Conservation (phyloP, 768 basidiomycete genomes). For the Lactarius evosmus region DNA sequence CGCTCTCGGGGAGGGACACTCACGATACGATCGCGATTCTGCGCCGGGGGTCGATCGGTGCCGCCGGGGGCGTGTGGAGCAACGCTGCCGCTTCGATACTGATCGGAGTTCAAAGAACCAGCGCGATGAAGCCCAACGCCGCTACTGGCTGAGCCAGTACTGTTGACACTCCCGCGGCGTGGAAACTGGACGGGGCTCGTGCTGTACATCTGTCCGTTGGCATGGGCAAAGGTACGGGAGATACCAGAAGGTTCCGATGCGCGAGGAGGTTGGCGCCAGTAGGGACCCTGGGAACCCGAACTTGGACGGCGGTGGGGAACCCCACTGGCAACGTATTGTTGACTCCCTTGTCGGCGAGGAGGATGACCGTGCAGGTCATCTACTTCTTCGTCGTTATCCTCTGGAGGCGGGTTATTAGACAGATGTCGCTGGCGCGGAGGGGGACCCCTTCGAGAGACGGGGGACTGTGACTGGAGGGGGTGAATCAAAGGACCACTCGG, state of each 20-base stretch:
- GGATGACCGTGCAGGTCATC: conserved; percentile 11
- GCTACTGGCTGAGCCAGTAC: conserved; percentile 19
- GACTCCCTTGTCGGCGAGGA: background rate
- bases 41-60: conserved; percentile 14
- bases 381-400: conserved; percentile 6
- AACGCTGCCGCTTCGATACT: conserved; percentile 12
- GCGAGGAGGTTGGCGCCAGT: conserved; percentile 8
- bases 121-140: conserved; percentile 28
- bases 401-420: conserved; percentile 7
- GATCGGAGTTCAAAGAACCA: conserved; percentile 19
- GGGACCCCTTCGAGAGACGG: conserved; percentile 8
- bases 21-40: conserved; percentile 24
- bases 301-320: conserved; percentile 18
- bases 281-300: conserved; percentile 6
- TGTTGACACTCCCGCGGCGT: conserved; percentile 33
- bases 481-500: background rate
- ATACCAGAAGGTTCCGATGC: conserved; percentile 20
- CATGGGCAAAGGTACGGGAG: conserved; percentile 22
- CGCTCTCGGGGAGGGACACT: conserved; percentile 17
- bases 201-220: conserved; percentile 39
- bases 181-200: conserved; percentile 37
- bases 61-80: conserved; percentile 22
- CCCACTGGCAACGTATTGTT: conserved; percentile 14
- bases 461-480: conserved; percentile 11
- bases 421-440: conserved; percentile 20